Evolutionary conservation across 495 filamentous ascomycete genomes (phyloP).

Genomic region (Aspergillus hancockii): DNA sequence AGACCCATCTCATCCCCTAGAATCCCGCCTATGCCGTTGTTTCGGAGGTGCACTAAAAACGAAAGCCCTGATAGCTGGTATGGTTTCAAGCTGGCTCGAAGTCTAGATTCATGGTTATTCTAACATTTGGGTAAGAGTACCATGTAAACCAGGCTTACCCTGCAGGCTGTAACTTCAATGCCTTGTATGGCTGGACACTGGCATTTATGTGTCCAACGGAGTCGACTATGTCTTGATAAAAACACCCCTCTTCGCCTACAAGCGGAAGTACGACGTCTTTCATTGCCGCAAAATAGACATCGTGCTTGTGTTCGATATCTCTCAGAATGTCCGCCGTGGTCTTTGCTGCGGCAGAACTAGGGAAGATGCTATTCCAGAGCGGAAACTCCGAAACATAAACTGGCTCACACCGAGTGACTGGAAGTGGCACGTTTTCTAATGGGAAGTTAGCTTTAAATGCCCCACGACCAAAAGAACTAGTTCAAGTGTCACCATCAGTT

Average conservation of each 20-base stretch:
- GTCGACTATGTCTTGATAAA: background rate
- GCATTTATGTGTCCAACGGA: background rate
- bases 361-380: background rate
- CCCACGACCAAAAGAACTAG: background rate
- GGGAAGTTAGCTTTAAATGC: background rate
- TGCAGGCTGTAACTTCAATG: background rate
- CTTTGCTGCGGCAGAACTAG: background rate
- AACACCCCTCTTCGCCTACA: background rate
- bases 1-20: constrained; percentile 68
- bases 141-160: background rate
- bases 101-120: constrained; percentile 3
- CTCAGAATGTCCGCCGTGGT: background rate
- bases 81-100: constrained; percentile 58
- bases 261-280: background rate
- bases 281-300: background rate
- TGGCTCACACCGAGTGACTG: background rate
- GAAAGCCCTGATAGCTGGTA: constrained; percentile 65
- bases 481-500: background rate
- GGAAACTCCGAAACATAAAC: background rate
- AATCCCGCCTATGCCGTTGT: constrained; percentile 59
- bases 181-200: background rate
- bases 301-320: background rate
- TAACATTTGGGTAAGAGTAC: background rate
- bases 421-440: background rate
- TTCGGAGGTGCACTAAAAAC: constrained; percentile 58